Evolutionary conservation across 768 basidiomycete species (phyloP), one percentile per base, ranked within the genome.

Genomic region (Serendipita sp.): DNA sequence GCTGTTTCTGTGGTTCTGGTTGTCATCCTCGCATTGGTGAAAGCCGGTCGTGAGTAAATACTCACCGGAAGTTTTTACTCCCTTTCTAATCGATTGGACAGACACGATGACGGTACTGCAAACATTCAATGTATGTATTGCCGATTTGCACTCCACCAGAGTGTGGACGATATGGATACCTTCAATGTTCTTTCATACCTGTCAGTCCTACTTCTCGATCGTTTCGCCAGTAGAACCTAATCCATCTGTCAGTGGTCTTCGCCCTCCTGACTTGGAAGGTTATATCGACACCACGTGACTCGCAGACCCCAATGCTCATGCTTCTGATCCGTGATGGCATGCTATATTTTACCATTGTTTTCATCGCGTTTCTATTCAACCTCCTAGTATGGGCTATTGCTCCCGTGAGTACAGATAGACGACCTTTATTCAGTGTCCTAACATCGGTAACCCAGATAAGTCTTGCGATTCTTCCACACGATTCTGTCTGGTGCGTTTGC

Each of bases 111-210:
- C 56, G 2, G 56, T 51, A 8, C 30, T 41, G 41, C 41, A 41
- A 41, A 41, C 32, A 53, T 60, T 60, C 2, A 37, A 60, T 60
- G 48, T 60, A 8, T 60, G 56, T 38, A 24, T 60, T 34, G 56
- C 34, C 10, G 56, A 60, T n/a, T 10, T 60, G 2, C 56, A 60
- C 28, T 24, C 18, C 10, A 32, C 24, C 16, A 60, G 37, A 4
- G 34, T 60, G 10, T 60, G 56, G 56, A 60, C 56, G 56, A 60
- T 60, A 30, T 60, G 56, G 56, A 60, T 60, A 28, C 56, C 56
- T 1, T 32, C 56, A n/a, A 60, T 60, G 28, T 32, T 38, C n/a
- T 60, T 34, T 37, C 56, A 60, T 35, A 60, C 56, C 18, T 35
- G 56, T 60, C 10, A 28, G 56, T n/a, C 30, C 10, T 8, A 18